Percentiles rank a stretch among this genome's conserved stretches.
Conservation (phyloP, 768 basidiomycete genomes). For the Boletellus sp. region DNA sequence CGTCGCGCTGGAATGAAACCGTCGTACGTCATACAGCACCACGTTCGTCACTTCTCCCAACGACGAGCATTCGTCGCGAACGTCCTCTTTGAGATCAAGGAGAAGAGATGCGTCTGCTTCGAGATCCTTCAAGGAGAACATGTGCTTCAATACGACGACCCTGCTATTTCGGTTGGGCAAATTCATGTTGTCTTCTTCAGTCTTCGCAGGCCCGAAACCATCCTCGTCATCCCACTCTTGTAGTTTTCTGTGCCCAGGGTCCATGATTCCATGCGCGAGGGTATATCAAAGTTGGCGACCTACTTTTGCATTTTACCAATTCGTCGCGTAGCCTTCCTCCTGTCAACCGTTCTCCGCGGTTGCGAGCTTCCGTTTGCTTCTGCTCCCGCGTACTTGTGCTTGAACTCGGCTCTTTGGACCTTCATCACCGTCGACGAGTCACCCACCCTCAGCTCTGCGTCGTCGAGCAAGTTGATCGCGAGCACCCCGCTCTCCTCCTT, state of each 20-base stretch:
- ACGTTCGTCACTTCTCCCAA: constrained; percentile 96
- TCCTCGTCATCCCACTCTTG: constrained; percentile 94
- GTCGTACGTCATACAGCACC: constrained; percentile 86
- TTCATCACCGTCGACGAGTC: constrained; percentile 69
- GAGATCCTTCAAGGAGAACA: constrained; percentile 87
- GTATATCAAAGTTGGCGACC: not conserved
- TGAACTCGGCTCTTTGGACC: constrained; percentile 74
- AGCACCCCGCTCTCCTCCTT: constrained; percentile 93
- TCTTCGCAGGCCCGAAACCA: constrained; percentile 73
- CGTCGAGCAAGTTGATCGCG: constrained; percentile 83
- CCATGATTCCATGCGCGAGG: not conserved
- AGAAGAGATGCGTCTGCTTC: constrained; percentile 81
- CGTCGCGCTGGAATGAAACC: not conserved
- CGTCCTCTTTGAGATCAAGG: constrained; percentile 93
- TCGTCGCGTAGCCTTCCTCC: constrained; percentile 69
- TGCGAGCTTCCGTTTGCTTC: constrained; percentile 41
- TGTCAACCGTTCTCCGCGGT: constrained; percentile 64
- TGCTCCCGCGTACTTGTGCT: constrained; percentile 55
- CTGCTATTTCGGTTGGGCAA: constrained; percentile 56
- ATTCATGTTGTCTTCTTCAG: constrained; percentile 48
- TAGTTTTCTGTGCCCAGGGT: constrained; percentile 62
- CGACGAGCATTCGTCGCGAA: constrained; percentile 86
- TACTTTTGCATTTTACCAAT: constrained; percentile 89
- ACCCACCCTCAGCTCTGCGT: constrained; percentile 85
- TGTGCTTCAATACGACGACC: constrained; percentile 90